Evolutionary conservation across 2,329 filamentous ascomycete genomes (phyloP), one percentile per base, ranked within the genome.

Genomic region (Arthrobotrys iridis): DNA sequence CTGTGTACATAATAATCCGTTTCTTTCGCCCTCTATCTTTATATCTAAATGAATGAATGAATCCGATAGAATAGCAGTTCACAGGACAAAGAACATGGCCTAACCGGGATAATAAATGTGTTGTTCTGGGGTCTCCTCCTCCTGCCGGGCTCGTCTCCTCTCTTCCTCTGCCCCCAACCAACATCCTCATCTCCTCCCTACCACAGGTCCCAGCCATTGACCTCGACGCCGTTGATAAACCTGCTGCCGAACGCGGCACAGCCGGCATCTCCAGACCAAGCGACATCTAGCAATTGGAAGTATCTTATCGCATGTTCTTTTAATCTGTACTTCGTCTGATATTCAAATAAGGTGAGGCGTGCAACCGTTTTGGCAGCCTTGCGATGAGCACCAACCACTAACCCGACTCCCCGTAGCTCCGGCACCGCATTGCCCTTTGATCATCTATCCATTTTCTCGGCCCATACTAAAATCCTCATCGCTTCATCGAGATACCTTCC

Each of bases 331-430:
- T 3, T 24, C 30, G 30, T 55, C 30, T 18, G 8, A 55, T 55
- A 37, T 55, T 55, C 50, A 24, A 55, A 55, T 24, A 55, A 70
- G 45, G 65, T 62, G 55, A 70, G 57, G 33, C 55, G 20, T 68
- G 26, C 26, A 24, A n/a, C 58, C 41, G 28, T 59, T 52, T 60
- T 68, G 28, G 30, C 57, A 52, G 65, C 65, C 55, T 62, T 70
- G 65, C 65, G 65, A 70, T 70, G 65, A 70, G 65, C 45, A 60
- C 50, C 50, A 37, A 58, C 50, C 57, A 28, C 65, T 70, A 55
- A 70, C 30, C 30, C 8, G 50, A 41, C 28, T 43, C 28, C 28
- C 40, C 52, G 33, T 20, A 70, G 65, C 45, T 62, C 65, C 30
- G 43, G 55, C 65, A 55, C 55, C 45, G 65, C 33, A 55, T 55